Conservation (phyloP, 2,329 filamentous ascomycete genomes). For the Verticillium longisporum region DNA sequence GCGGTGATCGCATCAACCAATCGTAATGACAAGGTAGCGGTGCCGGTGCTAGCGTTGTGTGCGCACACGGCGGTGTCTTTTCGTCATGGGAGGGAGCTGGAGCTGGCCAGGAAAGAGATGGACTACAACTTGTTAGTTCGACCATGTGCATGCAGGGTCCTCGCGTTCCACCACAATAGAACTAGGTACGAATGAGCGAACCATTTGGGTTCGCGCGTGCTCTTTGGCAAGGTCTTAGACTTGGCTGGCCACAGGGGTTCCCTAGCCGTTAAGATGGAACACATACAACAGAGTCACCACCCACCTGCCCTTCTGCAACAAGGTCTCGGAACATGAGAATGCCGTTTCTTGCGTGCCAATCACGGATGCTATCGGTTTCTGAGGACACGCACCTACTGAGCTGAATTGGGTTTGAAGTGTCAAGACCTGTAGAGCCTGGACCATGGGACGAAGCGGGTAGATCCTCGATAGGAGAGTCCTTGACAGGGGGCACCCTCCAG, state of each 20-base stretch:
- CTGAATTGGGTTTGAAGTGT: background rate
- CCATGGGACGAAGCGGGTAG: background rate
- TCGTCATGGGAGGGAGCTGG: background rate
- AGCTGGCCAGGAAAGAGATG: background rate
- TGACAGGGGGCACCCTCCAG: background rate
- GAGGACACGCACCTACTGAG: background rate
- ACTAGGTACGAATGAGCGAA: background rate
- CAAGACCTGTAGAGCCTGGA: background rate
- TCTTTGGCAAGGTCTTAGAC: background rate
- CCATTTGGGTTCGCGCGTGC: background rate
- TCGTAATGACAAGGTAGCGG: too few relatives aligned
- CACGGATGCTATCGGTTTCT: too few relatives aligned
- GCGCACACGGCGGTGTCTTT: background rate
- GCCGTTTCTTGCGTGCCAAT: background rate
- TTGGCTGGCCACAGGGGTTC: background rate
- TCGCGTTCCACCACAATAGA: background rate
- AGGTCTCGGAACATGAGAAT: background rate
- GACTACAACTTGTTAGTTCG: background rate
- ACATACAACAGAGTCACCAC: background rate
- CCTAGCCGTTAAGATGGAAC: background rate
- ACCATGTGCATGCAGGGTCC: background rate
- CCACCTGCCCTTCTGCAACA: background rate
- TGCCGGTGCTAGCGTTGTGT: too few relatives aligned
- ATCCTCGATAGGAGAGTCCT: background rate
- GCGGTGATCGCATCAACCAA: conserved; percentile 1